A percentile compares a stretch with the other conserved stretches of the same genome.
phyloP scores from a whole-genome alignment of 2,329 filamentous ascomycete genomes.

The Helicocarpus griseus region DNA sequence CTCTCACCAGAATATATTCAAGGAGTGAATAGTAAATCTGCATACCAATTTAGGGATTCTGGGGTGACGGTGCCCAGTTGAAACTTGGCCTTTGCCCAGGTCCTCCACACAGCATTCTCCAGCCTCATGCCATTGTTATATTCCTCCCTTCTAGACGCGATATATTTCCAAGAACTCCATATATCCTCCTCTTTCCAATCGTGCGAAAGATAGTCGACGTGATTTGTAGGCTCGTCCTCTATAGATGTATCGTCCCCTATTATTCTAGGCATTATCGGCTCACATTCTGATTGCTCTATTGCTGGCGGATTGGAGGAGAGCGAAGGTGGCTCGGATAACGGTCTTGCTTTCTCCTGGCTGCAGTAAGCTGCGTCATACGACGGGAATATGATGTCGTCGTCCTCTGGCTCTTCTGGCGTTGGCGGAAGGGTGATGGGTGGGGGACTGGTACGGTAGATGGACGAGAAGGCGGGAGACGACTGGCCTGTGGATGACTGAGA shows the following conservation, averaged over 20 bases:
- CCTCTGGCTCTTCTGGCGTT: slow-evolving; percentile 18
- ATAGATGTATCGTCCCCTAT: slow-evolving; percentile 67
- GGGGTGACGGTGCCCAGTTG: slow-evolving; percentile 79
- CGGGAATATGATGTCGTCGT: slow-evolving; percentile 34
- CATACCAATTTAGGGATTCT: slow-evolving; percentile 83
- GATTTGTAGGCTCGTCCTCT: slow-evolving; percentile 64
- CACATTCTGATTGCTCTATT: neutral
- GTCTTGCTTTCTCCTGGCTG: slow-evolving; percentile 12
- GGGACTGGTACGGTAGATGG: slow-evolving; percentile 18
- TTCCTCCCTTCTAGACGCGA: slow-evolving; percentile 66
- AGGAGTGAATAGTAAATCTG: neutral
- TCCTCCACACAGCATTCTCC: slow-evolving; percentile 95
- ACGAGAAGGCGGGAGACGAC: slow-evolving; percentile 28
- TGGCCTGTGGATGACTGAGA: slow-evolving; percentile 28
- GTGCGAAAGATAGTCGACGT: slow-evolving; percentile 93
- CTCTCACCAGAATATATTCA: neutral
- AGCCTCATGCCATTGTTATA: slow-evolving; percentile 74
- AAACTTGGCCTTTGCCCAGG: slow-evolving; percentile 90
- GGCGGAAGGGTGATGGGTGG: slow-evolving; percentile 27
- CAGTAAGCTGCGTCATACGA: slow-evolving; percentile 28
- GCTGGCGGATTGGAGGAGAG: slow-evolving; percentile 8
- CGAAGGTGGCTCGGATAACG: slow-evolving; percentile 12
- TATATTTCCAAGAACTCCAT: slow-evolving; percentile 93
- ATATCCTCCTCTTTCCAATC: slow-evolving; percentile 94
- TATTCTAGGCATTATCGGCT: neutral